Evolutionary conservation across 2,329 filamentous ascomycete genomes (phyloP).

Genomic region (Tolypocladium sp.): DNA sequence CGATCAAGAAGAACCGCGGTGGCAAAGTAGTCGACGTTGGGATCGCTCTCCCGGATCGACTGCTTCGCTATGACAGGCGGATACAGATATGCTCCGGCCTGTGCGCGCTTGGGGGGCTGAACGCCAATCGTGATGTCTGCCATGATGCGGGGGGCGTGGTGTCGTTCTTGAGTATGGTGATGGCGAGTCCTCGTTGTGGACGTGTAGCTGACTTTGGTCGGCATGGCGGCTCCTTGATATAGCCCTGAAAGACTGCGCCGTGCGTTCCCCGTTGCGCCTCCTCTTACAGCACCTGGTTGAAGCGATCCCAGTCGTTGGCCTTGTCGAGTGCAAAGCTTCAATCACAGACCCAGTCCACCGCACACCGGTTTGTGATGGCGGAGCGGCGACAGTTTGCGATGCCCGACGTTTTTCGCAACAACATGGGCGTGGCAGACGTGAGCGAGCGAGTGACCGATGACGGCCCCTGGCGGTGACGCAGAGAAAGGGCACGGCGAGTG

Average conservation of each 20-base stretch:
- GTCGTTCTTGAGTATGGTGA: background rate
- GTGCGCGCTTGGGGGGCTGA: conserved; percentile 13
- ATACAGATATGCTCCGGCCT: conserved; percentile 8
- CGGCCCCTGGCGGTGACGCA: background rate
- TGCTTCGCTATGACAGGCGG: conserved; percentile 14
- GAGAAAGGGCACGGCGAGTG: background rate
- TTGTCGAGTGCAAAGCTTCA: background rate
- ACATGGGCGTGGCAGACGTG: background rate
- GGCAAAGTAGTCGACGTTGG: conserved; percentile 14
- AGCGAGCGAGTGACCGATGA: background rate
- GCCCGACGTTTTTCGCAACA: background rate
- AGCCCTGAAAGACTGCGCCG: background rate
- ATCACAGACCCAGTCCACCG: background rate
- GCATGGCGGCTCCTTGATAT: conserved; percentile 3
- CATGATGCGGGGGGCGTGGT: conserved; percentile 3
- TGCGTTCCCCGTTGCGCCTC: background rate
- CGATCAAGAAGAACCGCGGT: conserved; percentile 13
- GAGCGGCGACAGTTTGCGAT: background rate
- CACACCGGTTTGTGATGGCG: background rate
- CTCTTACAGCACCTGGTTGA: background rate
- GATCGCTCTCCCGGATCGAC: background rate
- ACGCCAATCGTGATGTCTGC: conserved; percentile 9
- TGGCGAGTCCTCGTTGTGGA: background rate
- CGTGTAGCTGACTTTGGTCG: background rate
- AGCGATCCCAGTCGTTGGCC: background rate